Evolutionary conservation across 495 filamentous ascomycete genomes (phyloP).

Genomic region (Aspergillus diversus): DNA sequence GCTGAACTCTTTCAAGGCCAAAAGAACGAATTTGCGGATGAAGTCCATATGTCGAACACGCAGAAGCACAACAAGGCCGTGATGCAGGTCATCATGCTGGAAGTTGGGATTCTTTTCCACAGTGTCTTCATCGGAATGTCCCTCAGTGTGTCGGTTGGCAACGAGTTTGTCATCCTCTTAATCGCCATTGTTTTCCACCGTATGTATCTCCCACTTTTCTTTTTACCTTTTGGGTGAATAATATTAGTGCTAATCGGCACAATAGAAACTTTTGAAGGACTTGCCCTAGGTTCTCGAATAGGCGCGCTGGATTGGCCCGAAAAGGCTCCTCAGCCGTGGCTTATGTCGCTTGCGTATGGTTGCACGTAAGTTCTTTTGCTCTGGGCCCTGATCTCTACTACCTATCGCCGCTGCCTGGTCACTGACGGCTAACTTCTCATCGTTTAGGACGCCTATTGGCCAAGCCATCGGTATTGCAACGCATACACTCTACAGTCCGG

Average conservation of each 20-base stretch:
- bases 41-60: constrained; percentile 15
- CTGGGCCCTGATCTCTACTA: not conserved
- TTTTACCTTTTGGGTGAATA: not conserved
- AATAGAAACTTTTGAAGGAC: constrained; percentile 62
- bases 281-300: constrained; percentile 71
- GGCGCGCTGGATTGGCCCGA: constrained; percentile 54
- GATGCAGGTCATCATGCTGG: constrained; percentile 72
- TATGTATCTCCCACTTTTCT: constrained; percentile 13
- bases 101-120: constrained; percentile 82
- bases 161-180: constrained; percentile 71
- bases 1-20: constrained; percentile 5
- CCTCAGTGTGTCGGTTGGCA: constrained; percentile 69
- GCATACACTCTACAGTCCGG: constrained; percentile 63
- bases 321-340: constrained; percentile 59
- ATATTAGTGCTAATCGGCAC: not conserved
- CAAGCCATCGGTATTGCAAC: constrained; percentile 77
- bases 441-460: constrained; percentile 73
- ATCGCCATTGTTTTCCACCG: constrained; percentile 78
- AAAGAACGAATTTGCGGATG: not conserved
- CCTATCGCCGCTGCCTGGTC: not conserved
- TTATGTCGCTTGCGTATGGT: constrained; percentile 77
- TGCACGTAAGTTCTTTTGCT: constrained; percentile 35
- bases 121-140: constrained; percentile 84
- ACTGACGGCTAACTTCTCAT: constrained; percentile 21
- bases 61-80: constrained; percentile 38